phyloP scores from a whole-genome alignment of 2,329 filamentous ascomycete genomes.

The Penicillium digitatum region DNA sequence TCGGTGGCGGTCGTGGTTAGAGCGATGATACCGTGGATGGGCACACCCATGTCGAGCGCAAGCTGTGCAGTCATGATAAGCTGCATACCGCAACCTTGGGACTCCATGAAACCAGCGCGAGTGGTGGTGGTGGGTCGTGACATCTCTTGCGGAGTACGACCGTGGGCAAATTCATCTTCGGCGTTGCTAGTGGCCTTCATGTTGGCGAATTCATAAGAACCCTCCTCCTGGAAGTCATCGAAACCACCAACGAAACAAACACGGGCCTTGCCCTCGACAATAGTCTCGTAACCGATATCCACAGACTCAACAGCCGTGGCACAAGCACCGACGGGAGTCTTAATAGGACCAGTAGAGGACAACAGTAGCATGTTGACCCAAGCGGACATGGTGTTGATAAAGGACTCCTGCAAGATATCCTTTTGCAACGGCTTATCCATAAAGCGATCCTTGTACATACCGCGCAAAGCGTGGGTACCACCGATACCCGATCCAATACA shows the following conservation, averaged over 20 bases:
- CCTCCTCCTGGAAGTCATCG: slow-evolving; percentile 98
- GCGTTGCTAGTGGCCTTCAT: slow-evolving; percentile 99
- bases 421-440: slow-evolving; percentile 97
- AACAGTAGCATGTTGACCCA: slow-evolving; percentile 99
- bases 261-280: slow-evolving; percentile 95
- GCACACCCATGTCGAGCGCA: slow-evolving; percentile 96
- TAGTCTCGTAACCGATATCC: slow-evolving; percentile 97
- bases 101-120: slow-evolving; percentile 98
- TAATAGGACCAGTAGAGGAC: slow-evolving; percentile 96
- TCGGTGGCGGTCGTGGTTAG: slow-evolving; percentile 95
- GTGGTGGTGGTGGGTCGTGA: slow-evolving; percentile 96
- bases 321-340: slow-evolving; percentile 96
- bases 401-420: slow-evolving; percentile 97
- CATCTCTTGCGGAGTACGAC: slow-evolving; percentile 94
- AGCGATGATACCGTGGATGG: slow-evolving; percentile 91
- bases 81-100: slow-evolving; percentile 96
- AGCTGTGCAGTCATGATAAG: slow-evolving; percentile 97
- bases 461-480: slow-evolving; percentile 83
- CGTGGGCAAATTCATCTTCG: slow-evolving; percentile 91
- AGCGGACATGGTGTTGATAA: slow-evolving; percentile 99
- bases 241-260: slow-evolving; percentile 98
- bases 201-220: slow-evolving; percentile 99
- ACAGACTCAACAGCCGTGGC: slow-evolving; percentile 96
- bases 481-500: slow-evolving; percentile 98
- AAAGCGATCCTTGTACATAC: slow-evolving; percentile 98